Evolutionary conservation across 2,329 filamentous ascomycete species (phyloP).

Genomic region (Microcyclospora pomicola): DNA sequence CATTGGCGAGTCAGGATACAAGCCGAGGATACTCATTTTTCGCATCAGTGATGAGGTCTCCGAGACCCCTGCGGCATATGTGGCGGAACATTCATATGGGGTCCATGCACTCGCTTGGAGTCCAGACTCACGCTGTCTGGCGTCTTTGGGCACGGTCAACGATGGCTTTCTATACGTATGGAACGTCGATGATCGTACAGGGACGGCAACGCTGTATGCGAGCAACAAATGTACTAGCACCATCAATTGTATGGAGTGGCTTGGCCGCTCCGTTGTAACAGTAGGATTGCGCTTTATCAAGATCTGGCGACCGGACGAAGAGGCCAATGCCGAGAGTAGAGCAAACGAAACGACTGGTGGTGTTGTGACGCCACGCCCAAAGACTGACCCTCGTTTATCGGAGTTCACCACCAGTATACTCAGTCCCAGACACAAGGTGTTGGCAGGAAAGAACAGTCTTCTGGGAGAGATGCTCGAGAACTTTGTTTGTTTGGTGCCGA

Average conservation of each 20-base stretch:
- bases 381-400: conserved; percentile 19
- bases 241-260: conserved; percentile 79
- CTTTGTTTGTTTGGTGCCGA: conserved; percentile 62
- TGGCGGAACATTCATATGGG: conserved; percentile 82
- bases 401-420: conserved; percentile 23
- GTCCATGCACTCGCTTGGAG: conserved; percentile 85
- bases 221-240: conserved; percentile 89
- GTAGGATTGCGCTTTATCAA: conserved; percentile 86
- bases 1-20: conserved; percentile 89
- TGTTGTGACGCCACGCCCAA: conserved; percentile 14
- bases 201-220: conserved; percentile 62
- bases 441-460: conserved; percentile 77
- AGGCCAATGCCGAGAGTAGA: conserved; percentile 9
- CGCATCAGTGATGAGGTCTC: conserved; percentile 61
- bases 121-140: conserved; percentile 69
- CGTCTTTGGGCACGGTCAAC: conserved; percentile 75
- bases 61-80: conserved; percentile 68
- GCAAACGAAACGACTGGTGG: conserved; percentile 7
- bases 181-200: conserved; percentile 70
- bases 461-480: conserved; percentile 72
- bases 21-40: conserved; percentile 81
- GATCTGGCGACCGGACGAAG: conserved; percentile 74
- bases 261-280: conserved; percentile 71
- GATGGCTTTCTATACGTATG: conserved; percentile 92
- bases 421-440: conserved; percentile 46